Percentiles rank a stretch among this genome's conserved stretches.
These are phyloP conservation scores for Tricholoma hemisulphureum DNA, from an alignment of 768 basidiomycete genomes.

Conservation along the genomic window DNA sequence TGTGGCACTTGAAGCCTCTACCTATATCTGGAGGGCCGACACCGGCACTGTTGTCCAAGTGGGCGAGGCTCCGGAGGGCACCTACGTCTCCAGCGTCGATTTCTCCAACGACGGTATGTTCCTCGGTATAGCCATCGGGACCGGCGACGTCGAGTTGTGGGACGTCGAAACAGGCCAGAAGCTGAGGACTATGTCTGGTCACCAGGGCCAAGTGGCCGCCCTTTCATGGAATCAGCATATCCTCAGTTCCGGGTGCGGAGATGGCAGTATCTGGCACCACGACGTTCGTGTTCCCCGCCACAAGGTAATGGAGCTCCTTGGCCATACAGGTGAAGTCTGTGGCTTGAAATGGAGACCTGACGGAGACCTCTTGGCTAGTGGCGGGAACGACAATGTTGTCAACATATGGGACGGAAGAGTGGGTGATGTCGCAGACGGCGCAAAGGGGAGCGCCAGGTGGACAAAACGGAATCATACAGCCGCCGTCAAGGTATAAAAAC, in stretches of 20 bases:
- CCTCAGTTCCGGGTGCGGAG: slow-evolving; percentile 83
- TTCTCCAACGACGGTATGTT: slow-evolving; percentile 81
- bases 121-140: slow-evolving; percentile 77
- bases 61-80: slow-evolving; percentile 71
- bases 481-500: slow-evolving; percentile 69
- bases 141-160: slow-evolving; percentile 93
- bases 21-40: slow-evolving; percentile 94
- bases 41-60: slow-evolving; percentile 80
- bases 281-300: slow-evolving; percentile 88
- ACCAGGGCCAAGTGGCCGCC: slow-evolving; percentile 78
- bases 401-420: slow-evolving; percentile 95
- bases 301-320: slow-evolving; percentile 85
- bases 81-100: slow-evolving; percentile 73
- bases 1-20: slow-evolving; percentile 82
- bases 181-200: slow-evolving; percentile 88
- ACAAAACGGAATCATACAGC: slow-evolving; percentile 90
- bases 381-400: slow-evolving; percentile 97
- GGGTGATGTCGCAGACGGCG: slow-evolving; percentile 50
- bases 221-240: slow-evolving; percentile 88
- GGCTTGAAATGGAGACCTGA: slow-evolving; percentile 87
- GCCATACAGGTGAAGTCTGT: slow-evolving; percentile 92
- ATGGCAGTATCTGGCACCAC: slow-evolving; percentile 95
- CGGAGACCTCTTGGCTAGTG: slow-evolving; percentile 88
- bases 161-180: slow-evolving; percentile 78
- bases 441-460: slow-evolving; percentile 74